Percentiles rank a stretch among this genome's conserved stretches.
These are phyloP conservation scores for Xylaria cubensis DNA, from an alignment of 495 filamentous ascomycete species.

Conservation along the genomic window DNA sequence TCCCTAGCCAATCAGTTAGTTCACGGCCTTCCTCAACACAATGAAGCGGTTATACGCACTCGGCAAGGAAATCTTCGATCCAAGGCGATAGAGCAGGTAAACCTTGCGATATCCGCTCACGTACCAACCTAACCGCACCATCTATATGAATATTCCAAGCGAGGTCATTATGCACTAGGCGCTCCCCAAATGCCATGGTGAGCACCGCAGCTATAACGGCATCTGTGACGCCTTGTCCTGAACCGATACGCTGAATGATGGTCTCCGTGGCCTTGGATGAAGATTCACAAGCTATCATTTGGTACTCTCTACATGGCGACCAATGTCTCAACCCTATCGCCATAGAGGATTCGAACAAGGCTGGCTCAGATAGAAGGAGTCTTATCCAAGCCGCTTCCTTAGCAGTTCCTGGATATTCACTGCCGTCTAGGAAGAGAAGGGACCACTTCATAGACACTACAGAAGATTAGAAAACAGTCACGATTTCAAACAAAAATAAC, in stretches of 20 bases:
- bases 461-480: background rate
- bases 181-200: constrained; percentile 40
- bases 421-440: constrained; percentile 10
- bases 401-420: constrained; percentile 15
- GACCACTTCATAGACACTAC: constrained; percentile 17
- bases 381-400: constrained; percentile 28
- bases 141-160: constrained; percentile 41
- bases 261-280: constrained; percentile 5
- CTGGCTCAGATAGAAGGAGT: constrained; percentile 37
- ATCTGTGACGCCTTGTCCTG: constrained; percentile 29
- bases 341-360: constrained; percentile 37
- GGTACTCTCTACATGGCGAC: background rate
- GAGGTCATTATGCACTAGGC: constrained; percentile 25
- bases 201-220: constrained; percentile 36
- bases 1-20: constrained; percentile 8
- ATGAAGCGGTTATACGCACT: background rate
- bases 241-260: constrained; percentile 26
- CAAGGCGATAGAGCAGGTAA: background rate
- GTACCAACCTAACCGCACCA: constrained; percentile 35
- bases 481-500: background rate
- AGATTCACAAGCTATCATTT: background rate
- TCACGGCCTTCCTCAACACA: background rate
- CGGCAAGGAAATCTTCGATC: constrained; percentile 1
- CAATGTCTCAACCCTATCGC: constrained; percentile 28
- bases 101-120: constrained; percentile 30